phyloP scores from a whole-genome alignment of 768 basidiomycete genomes.

The Calocybe cyanea region DNA sequence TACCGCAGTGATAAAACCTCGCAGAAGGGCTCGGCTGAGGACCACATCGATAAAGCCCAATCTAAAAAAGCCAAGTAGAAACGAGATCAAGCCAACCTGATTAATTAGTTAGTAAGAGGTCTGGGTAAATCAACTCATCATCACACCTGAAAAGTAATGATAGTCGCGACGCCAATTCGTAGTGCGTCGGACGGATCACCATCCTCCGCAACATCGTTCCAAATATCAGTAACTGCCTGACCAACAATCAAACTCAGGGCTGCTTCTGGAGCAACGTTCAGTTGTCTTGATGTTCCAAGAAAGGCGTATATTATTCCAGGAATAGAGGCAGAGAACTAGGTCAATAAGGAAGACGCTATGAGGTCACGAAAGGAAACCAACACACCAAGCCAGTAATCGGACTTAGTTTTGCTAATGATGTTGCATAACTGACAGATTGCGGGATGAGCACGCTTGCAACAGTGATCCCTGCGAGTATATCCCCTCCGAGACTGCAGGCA shows the following conservation, averaged over 20 bases:
- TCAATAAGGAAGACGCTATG: not conserved
- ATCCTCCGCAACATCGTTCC: conserved; percentile 44
- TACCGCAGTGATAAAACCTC: conserved; percentile 85
- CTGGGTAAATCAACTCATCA: not conserved
- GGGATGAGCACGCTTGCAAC: conserved; percentile 83
- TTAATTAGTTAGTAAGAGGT: not conserved
- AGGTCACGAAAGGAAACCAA: conserved; percentile 1
- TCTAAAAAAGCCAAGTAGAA: conserved; percentile 80
- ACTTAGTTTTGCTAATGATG: conserved; percentile 79
- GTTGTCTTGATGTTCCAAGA: conserved; percentile 80
- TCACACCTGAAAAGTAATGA: conserved; percentile 78
- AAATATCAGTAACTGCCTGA: conserved; percentile 73
- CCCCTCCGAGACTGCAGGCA: conserved; percentile 36
- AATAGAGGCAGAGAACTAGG: conserved; percentile 78
- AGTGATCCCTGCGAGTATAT: conserved; percentile 82
- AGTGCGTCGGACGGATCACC: conserved; percentile 42
- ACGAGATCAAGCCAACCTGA: conserved; percentile 82
- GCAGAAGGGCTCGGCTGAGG: conserved; percentile 80
- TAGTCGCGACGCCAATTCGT: conserved; percentile 68
- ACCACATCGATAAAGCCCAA: conserved; percentile 94
- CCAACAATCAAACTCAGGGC: conserved; percentile 84
- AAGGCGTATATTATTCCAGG: conserved; percentile 87
- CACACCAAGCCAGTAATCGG: conserved; percentile 83
- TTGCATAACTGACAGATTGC: conserved; percentile 89
- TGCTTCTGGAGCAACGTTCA: conserved; percentile 87